Percentiles rank a stretch among this genome's conserved stretches.
Conservation (phyloP, 1,139 yeast species). For the Debaryomyces coudertii region DNA sequence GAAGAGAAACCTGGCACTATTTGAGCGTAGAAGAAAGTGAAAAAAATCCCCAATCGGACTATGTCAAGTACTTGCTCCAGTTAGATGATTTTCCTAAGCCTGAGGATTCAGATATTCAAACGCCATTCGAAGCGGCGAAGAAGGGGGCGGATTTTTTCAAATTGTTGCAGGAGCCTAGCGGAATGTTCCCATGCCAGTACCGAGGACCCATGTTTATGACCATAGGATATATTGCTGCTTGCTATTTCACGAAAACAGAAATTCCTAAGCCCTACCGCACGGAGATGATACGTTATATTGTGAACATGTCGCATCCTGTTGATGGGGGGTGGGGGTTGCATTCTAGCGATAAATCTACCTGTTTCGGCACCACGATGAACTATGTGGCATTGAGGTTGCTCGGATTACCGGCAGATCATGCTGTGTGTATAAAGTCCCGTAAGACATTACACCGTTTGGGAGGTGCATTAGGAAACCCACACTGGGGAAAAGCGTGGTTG, state of each 20-base stretch:
- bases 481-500: constrained; percentile 97
- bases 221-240: constrained; percentile 80
- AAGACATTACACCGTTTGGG: constrained; percentile 71
- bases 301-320: constrained; percentile 90
- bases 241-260: constrained; percentile 67
- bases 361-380: constrained; percentile 90
- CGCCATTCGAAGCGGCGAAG: constrained; percentile 66
- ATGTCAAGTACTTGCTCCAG: constrained; percentile 60
- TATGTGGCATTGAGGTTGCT: constrained; percentile 76
- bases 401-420: constrained; percentile 75
- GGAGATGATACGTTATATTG: constrained; percentile 82
- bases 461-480: constrained; percentile 89
- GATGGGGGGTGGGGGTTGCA: constrained; percentile 99
- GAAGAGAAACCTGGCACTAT: constrained; percentile 85
- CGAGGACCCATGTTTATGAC: constrained; percentile 98
- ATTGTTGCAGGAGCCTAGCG: constrained; percentile 67
- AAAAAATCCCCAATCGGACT: constrained; percentile 55
- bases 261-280: constrained; percentile 66
- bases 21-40: constrained; percentile 40
- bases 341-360: constrained; percentile 87
- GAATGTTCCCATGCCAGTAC: constrained; percentile 88
- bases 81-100: constrained; percentile 50
- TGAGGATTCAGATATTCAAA: constrained; percentile 24
- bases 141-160: constrained; percentile 77
- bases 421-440: constrained; percentile 80